These are phyloP conservation scores for Alternaria alternata DNA, from an alignment of 2,329 filamentous ascomycete species.

Conservation along the genomic window DNA sequence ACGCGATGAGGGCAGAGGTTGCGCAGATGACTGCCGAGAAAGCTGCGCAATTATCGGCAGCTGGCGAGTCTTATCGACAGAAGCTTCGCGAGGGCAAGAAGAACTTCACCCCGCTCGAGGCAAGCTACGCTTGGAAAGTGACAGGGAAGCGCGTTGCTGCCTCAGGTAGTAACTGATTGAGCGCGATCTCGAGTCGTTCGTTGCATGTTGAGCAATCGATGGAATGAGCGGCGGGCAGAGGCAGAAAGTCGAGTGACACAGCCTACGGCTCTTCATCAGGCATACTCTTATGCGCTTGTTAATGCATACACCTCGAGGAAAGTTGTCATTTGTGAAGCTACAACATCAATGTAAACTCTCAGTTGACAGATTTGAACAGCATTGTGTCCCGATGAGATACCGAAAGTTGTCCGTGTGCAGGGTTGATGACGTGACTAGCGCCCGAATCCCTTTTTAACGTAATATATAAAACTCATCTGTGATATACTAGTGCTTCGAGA, in stretches of 20 bases:
- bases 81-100: slow-evolving; percentile 4
- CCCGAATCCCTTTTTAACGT: background rate
- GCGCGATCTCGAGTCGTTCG: too few species aligned
- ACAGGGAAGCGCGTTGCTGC: background rate
- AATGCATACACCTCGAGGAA: background rate
- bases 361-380: too few species aligned
- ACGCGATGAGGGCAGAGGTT: background rate
- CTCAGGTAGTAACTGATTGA: background rate
- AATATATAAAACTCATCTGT: background rate
- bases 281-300: too few species aligned
- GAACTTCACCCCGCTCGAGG: background rate
- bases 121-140: slow-evolving; percentile 1
- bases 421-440: background rate
- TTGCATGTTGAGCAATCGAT: background rate
- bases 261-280: background rate
- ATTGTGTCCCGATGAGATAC: background rate
- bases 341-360: background rate
- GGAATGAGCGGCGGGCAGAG: background rate
- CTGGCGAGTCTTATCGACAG: slow-evolving; percentile 7
- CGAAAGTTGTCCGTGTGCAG: background rate
- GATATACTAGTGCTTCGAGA: too few species aligned
- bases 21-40: background rate
- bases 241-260: background rate
- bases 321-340: too few species aligned
- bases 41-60: background rate